Evolutionary conservation across 164 flowering plant genomes (phyloP).

Genomic region (Aristolochia californica): DNA sequence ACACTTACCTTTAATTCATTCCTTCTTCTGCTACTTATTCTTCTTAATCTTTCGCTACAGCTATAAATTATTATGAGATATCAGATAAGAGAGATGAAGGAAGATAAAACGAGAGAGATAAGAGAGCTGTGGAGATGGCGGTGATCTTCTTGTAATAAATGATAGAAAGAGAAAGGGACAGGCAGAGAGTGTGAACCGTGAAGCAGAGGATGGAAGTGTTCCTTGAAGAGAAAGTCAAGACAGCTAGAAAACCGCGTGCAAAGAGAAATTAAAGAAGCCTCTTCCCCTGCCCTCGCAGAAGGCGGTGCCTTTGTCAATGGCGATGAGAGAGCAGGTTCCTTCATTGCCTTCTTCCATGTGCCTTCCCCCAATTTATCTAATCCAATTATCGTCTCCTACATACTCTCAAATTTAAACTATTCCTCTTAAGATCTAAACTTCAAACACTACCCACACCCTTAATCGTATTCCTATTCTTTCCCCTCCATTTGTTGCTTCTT

Average conservation of each 20-base stretch:
- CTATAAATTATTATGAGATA: too few species aligned
- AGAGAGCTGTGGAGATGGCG: background rate
- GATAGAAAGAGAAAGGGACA: background rate
- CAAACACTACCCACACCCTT: too few species aligned
- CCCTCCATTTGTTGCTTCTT: too few species aligned
- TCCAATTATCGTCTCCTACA: too few species aligned
- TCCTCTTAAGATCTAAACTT: too few species aligned
- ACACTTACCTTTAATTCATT: background rate
- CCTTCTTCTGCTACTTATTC: too few species aligned
- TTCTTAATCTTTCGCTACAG: too few species aligned
- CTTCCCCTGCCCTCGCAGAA: background rate
- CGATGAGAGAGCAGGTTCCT: background rate
- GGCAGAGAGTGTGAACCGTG: background rate
- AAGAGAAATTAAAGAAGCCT: background rate
- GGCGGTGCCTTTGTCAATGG: background rate
- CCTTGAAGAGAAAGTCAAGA: background rate
- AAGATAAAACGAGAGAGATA: background rate
- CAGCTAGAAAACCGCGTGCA: constrained; percentile 1
- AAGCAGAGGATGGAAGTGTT: too few species aligned
- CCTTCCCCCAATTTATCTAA: background rate
- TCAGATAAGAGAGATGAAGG: too few species aligned
- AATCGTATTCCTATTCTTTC: too few species aligned
- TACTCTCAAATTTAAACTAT: too few species aligned
- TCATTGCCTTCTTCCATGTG: background rate
- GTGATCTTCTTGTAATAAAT: background rate